phyloP scores from a whole-genome alignment of 202 grass and related monocot species.

The Hordeum pubiflorum region DNA sequence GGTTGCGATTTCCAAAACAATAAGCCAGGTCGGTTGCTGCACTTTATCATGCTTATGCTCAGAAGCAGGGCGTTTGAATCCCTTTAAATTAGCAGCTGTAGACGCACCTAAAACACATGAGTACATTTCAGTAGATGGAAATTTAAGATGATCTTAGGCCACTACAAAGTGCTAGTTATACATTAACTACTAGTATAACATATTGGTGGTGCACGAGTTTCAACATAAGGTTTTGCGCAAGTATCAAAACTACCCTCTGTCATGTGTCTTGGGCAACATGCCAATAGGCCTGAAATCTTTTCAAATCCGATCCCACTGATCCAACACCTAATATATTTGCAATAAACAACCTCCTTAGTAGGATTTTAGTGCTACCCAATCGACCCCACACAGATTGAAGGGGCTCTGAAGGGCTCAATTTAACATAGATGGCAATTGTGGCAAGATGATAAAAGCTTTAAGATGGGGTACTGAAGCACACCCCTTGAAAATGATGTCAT shows the following conservation, averaged over 20 bases:
- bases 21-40: constrained; percentile 81
- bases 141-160: not conserved
- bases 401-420: too few species aligned
- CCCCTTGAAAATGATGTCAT: too few species aligned
- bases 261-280: too few species aligned
- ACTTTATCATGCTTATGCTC: constrained; percentile 39
- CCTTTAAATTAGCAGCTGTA: constrained; percentile 37
- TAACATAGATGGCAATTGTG: too few species aligned
- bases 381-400: too few species aligned
- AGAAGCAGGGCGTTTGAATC: constrained; percentile 29
- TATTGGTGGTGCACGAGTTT: not conserved
- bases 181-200: not conserved
- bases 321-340: too few species aligned
- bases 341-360: too few species aligned
- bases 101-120: constrained; percentile 40
- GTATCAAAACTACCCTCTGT: not conserved
- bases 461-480: too few species aligned
- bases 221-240: not conserved
- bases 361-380: too few species aligned
- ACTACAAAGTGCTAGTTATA: not conserved
- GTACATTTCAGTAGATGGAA: constrained; percentile 12
- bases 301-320: too few species aligned
- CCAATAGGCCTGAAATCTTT: too few species aligned
- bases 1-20: constrained; percentile 83
- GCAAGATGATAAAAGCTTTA: too few species aligned